A percentile compares a stretch with the other conserved stretches of the same genome.
phyloP scores from a whole-genome alignment of 2,329 filamentous ascomycete species.

The Cladosporium sp. region DNA sequence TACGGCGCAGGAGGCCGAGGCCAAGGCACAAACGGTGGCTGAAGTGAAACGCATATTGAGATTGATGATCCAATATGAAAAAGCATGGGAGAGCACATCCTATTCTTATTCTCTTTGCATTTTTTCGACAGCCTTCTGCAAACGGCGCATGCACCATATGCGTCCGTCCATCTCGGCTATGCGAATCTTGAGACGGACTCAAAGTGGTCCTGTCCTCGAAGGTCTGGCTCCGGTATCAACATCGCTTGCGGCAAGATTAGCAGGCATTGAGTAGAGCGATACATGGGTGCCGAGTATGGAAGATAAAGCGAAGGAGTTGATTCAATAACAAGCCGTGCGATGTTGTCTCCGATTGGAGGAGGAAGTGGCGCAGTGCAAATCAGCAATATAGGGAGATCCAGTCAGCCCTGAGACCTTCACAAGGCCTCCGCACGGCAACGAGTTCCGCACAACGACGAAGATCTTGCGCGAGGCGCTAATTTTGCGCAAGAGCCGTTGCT shows the following conservation, averaged over 20 bases:
- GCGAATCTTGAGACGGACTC: background rate
- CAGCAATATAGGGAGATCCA: background rate
- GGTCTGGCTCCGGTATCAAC: background rate
- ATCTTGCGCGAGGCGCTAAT: background rate
- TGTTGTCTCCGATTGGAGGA: background rate
- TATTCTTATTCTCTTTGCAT: background rate
- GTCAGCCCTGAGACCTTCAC: background rate
- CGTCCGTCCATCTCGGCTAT: background rate
- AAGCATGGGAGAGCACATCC: background rate
- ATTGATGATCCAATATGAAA: background rate
- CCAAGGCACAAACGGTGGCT: background rate
- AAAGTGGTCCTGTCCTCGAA: background rate
- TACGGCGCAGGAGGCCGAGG: background rate
- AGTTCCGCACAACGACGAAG: background rate
- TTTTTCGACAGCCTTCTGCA: background rate
- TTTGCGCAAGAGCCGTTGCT: background rate
- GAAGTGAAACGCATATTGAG: background rate
- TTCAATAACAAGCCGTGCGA: background rate
- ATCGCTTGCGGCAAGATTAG: background rate
- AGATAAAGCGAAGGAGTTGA: background rate
- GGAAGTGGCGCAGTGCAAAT: background rate
- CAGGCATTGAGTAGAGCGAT: background rate
- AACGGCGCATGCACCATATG: background rate
- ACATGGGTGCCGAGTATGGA: background rate
- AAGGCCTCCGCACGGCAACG: background rate